Conservation (phyloP, 352 stramenopile species). For the Phytophthora agathidicida region DNA sequence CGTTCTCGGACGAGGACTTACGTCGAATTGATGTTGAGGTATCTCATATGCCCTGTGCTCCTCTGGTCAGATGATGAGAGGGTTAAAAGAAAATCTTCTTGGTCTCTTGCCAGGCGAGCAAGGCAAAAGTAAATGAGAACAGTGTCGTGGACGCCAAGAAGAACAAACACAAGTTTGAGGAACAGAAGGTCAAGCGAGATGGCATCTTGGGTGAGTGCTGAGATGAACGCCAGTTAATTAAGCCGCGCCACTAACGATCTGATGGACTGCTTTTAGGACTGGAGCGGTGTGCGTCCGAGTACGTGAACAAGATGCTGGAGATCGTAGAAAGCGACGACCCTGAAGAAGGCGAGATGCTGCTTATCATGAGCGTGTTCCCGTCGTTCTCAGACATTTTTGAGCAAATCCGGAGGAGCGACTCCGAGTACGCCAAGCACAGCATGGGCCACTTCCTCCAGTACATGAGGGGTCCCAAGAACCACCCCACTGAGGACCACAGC, state of each 20-base stretch:
- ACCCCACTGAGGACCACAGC: constrained; percentile 72
- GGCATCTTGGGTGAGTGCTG: constrained; percentile 72
- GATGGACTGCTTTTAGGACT: constrained; percentile 58
- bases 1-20: constrained; percentile 86
- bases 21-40: constrained; percentile 76
- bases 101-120: constrained; percentile 58
- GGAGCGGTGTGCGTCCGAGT: constrained; percentile 87
- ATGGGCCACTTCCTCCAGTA: constrained; percentile 89
- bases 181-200: constrained; percentile 84
- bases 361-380: constrained; percentile 88
- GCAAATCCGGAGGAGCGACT: constrained; percentile 80
- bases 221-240: background rate
- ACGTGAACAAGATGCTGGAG: constrained; percentile 86
- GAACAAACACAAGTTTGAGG: constrained; percentile 81
- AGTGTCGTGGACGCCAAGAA: constrained; percentile 80
- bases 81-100: constrained; percentile 37
- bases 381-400: constrained; percentile 89
- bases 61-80: constrained; percentile 37
- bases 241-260: background rate
- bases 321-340: constrained; percentile 81
- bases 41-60: constrained; percentile 27
- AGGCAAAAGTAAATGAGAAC: constrained; percentile 61
- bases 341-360: constrained; percentile 81
- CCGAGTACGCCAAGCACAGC: constrained; percentile 84
- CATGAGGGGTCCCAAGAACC: constrained; percentile 85